phyloP scores from a whole-genome alignment of 805 yeast species.

The Zygoascus tannicola region DNA sequence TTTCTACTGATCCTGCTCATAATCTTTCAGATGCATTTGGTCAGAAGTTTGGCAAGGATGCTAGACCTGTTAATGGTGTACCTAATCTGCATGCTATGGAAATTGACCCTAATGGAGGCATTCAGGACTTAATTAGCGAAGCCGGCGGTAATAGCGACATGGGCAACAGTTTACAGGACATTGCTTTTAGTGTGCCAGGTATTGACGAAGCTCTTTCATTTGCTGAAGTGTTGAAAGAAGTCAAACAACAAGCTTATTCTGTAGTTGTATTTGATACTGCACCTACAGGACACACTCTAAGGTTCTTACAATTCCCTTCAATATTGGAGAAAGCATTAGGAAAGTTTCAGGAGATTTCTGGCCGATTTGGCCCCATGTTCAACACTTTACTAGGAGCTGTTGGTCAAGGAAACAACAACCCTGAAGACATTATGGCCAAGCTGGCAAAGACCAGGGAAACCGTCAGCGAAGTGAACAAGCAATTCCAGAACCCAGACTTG shows the following conservation, averaged over 20 bases:
- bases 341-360: slow-evolving; percentile 78
- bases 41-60: slow-evolving; percentile 96
- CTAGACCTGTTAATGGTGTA: slow-evolving; percentile 85
- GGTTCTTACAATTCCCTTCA: slow-evolving; percentile 90
- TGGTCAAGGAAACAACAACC: slow-evolving; percentile 31
- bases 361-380: slow-evolving; percentile 85
- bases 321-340: slow-evolving; percentile 80
- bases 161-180: slow-evolving; percentile 51
- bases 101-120: slow-evolving; percentile 90
- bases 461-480: slow-evolving; percentile 83
- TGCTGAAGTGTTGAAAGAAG: slow-evolving; percentile 96
- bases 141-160: slow-evolving; percentile 38
- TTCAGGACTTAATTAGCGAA: slow-evolving; percentile 64
- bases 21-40: slow-evolving; percentile 96
- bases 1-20: slow-evolving; percentile 98
- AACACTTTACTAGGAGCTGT: slow-evolving; percentile 54
- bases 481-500: slow-evolving; percentile 90
- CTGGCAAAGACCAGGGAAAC: slow-evolving; percentile 70
- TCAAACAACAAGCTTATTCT: slow-evolving; percentile 67
- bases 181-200: slow-evolving; percentile 95
- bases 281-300: slow-evolving; percentile 96
- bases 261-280: slow-evolving; percentile 98
- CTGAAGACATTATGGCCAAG: slow-evolving; percentile 64
- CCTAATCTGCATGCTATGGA: slow-evolving; percentile 93
- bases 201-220: slow-evolving; percentile 96